Conservation (phyloP, 2,329 filamentous ascomycete genomes). For the Alternaria alternata region DNA sequence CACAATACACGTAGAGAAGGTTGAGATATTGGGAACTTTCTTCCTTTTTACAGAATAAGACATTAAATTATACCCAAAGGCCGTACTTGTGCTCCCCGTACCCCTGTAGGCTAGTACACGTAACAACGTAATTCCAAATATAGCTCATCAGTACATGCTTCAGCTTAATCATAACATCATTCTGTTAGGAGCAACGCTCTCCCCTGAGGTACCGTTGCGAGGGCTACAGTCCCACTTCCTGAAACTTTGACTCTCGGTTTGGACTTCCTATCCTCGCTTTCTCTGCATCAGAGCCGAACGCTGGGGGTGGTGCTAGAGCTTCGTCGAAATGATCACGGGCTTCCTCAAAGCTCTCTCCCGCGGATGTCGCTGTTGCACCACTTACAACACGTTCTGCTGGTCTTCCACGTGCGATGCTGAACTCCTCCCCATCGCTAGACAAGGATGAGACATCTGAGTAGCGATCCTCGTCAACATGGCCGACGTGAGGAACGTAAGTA, state of each 20-base stretch:
- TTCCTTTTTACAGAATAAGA: background rate
- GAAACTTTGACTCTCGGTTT: conserved; percentile 45
- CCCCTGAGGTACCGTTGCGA: background rate
- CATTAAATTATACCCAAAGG: conserved; percentile 2
- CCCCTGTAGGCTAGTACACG: background rate
- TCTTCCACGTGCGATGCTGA: conserved; percentile 28
- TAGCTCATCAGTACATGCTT: conserved; percentile 1
- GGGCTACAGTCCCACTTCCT: conserved; percentile 41
- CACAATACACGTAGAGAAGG: background rate
- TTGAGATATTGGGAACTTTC: background rate
- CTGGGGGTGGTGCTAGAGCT: conserved; percentile 51
- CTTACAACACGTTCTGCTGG: conserved; percentile 31
- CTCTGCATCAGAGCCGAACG: conserved; percentile 42
- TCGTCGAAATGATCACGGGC: conserved; percentile 61
- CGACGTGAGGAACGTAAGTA: conserved; percentile 20
- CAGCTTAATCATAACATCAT: background rate
- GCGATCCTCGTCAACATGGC: conserved; percentile 16
- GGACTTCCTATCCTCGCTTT: conserved; percentile 40
- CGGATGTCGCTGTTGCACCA: conserved; percentile 46
- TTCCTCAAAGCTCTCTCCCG: conserved; percentile 61
- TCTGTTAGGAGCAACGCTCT: background rate
- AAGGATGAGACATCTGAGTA: conserved; percentile 50
- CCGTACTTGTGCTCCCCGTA: background rate
- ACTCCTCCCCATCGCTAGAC: conserved; percentile 28
- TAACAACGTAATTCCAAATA: conserved; percentile 1